Conservation (phyloP, 306 rosid species). For the Medicago lupulina region DNA sequence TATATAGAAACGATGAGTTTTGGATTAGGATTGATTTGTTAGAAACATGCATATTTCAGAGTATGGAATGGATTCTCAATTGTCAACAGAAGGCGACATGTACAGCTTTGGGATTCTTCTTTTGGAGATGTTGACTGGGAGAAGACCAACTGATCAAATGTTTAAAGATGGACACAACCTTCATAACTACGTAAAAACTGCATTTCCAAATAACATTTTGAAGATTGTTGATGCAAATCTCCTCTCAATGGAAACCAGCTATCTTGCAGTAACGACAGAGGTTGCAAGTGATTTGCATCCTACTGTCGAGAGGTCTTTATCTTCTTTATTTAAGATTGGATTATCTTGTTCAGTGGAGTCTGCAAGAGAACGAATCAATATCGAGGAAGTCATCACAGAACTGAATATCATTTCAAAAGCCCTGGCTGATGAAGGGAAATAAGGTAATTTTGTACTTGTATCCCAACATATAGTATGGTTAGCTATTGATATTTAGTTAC, state of each 20-base stretch:
- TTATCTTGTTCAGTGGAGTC: background rate
- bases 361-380: background rate
- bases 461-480: background rate
- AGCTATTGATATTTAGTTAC: background rate
- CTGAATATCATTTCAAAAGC: background rate
- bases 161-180: background rate
- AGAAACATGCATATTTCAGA: background rate
- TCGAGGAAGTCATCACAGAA: background rate
- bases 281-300: background rate
- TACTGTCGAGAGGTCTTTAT: background rate
- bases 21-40: background rate
- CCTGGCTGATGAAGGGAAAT: background rate
- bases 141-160: background rate
- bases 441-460: background rate
- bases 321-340: background rate
- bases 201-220: background rate
- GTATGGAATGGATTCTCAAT: background rate
- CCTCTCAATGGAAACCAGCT: background rate
- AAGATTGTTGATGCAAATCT: background rate
- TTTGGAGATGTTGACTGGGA: background rate
- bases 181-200: background rate
- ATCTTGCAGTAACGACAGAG: background rate
- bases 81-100: background rate
- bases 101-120: background rate
- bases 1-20: background rate